A percentile compares a stretch with the other conserved stretches of the same genome.
These are phyloP conservation scores for Eucalyptus pumila DNA, from an alignment of 345 rosid genomes.

Conservation along the genomic window DNA sequence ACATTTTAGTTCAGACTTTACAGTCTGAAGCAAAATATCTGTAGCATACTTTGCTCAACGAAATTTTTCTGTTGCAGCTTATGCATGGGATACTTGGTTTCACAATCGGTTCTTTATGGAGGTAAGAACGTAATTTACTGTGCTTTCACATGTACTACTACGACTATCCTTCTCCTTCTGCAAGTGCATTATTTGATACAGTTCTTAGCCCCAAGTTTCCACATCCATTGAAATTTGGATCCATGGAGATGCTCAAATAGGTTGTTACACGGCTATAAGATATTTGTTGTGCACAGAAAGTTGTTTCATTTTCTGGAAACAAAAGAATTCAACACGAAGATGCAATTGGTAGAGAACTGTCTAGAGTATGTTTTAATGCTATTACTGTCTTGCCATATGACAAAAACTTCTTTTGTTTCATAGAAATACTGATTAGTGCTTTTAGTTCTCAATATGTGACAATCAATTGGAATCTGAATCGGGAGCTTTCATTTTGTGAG, in stretches of 20 bases:
- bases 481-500: not conserved
- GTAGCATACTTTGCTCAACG: not conserved
- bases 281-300: not conserved
- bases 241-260: not conserved
- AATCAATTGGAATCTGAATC: not conserved
- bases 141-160: not conserved
- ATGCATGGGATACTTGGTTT: constrained; percentile 83
- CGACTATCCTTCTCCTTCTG: not conserved
- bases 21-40: not conserved
- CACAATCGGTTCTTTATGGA: constrained; percentile 79
- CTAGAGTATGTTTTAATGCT: not conserved
- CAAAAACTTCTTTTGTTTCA: not conserved
- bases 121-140: constrained; percentile 17
- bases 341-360: not conserved
- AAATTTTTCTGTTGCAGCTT: constrained; percentile 33
- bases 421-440: not conserved
- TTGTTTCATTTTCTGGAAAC: not conserved
- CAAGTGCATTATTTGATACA: not conserved
- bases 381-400: not conserved
- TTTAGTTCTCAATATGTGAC: not conserved
- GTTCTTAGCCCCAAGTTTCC: not conserved
- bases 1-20: not conserved
- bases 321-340: not conserved
- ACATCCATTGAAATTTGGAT: not conserved
- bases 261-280: not conserved